Evolutionary conservation across 139 green algal species (phyloP).

Genomic region (Tetratostichococcus sp.): DNA sequence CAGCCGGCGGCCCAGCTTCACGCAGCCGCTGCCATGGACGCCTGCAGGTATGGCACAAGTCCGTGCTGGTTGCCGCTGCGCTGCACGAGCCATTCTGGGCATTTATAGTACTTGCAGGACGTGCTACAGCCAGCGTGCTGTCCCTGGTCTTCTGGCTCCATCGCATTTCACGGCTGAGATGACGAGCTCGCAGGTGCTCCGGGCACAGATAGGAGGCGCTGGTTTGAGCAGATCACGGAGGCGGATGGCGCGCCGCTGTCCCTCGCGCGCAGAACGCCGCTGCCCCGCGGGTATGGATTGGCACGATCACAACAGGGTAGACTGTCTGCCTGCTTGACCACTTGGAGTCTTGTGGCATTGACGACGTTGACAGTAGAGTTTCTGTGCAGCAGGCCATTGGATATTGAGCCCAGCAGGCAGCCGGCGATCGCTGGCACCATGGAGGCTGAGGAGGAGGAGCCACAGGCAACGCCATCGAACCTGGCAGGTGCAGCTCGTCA

Average conservation of each 20-base stretch:
- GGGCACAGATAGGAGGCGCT: neutral
- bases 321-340: too few relatives aligned
- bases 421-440: too few relatives aligned
- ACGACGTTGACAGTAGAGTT: too few relatives aligned
- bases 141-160: too few relatives aligned
- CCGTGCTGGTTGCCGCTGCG: neutral
- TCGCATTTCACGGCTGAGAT: too few relatives aligned
- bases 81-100: too few relatives aligned
- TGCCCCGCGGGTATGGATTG: neutral
- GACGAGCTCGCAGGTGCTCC: neutral
- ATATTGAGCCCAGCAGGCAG: neutral
- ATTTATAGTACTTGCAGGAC: too few relatives aligned
- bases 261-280: neutral
- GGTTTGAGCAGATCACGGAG: neutral
- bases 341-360: too few relatives aligned
- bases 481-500: neutral
- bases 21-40: neutral
- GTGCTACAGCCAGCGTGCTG: too few relatives aligned
- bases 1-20: neutral
- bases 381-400: neutral
- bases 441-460: neutral
- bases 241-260: neutral
- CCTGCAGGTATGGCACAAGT: neutral
- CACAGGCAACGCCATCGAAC: neutral
- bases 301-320: too few relatives aligned